Percentiles rank a stretch among this genome's conserved stretches.
phyloP scores from a whole-genome alignment of 257 asterid genomes.

The Solanum ahanhuiri region DNA sequence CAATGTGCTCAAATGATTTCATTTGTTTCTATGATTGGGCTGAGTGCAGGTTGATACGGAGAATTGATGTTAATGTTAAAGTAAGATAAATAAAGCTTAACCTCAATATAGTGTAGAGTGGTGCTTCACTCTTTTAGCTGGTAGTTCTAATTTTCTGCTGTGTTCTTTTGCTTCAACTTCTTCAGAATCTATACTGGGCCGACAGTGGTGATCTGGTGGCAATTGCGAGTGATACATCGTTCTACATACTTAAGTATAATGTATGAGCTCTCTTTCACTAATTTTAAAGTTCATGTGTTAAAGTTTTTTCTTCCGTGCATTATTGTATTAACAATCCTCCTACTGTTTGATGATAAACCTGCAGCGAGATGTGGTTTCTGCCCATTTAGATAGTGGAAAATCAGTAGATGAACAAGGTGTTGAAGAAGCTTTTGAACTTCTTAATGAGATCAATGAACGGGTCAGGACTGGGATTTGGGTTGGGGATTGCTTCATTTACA shows the following conservation, averaged over 20 bases:
- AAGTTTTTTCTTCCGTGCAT: not conserved
- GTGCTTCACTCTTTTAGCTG: not conserved
- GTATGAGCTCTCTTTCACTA: constrained; percentile 17
- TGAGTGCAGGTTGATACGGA: constrained; percentile 82
- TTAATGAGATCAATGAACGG: constrained; percentile 88
- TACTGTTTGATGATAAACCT: constrained; percentile 10
- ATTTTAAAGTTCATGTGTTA: not conserved
- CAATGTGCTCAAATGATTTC: constrained; percentile 87
- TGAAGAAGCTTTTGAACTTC: constrained; percentile 97
- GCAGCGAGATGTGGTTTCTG: constrained; percentile 95
- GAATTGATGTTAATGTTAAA: constrained; percentile 89
- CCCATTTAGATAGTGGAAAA: constrained; percentile 82
- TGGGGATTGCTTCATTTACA: constrained; percentile 97
- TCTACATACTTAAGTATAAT: constrained; percentile 71
- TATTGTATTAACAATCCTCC: constrained; percentile 3
- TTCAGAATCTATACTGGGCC: constrained; percentile 93
- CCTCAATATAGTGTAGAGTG: not conserved
- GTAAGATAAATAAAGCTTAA: constrained; percentile 27
- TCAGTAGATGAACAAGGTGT: constrained; percentile 89
- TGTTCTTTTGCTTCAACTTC: constrained; percentile 5
- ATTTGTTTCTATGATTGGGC: constrained; percentile 93
- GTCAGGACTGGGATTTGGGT: constrained; percentile 98
- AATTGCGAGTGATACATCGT: constrained; percentile 75
- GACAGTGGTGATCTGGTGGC: constrained; percentile 87
- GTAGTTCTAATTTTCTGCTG: not conserved